Evolutionary conservation across 495 filamentous ascomycete genomes (phyloP), one percentile per base, ranked within the genome.

Genomic region (Halenospora varia): DNA sequence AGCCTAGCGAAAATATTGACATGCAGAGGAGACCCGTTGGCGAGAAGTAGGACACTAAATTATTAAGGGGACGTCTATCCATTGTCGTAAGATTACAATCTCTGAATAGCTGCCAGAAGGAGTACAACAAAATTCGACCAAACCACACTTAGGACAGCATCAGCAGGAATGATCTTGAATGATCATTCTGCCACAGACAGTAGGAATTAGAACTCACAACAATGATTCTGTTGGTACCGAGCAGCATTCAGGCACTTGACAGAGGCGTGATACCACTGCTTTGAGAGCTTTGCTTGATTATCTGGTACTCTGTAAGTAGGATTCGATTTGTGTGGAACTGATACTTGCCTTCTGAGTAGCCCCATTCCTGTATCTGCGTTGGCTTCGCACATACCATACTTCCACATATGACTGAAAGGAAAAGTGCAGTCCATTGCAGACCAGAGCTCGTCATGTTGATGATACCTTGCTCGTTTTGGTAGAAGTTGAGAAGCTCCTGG

Each of bases 321-420:
- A 10, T 17, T 11, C n/a, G n/a, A 23, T n/a, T 2, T 4, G 18
- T 13, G n/a, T 35, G 10, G 49, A 25, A n/a, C 22, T 8, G 4
- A 42, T 26, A 25, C 1, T 22, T 25, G 41, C 64, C 53, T n/a
- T 58, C 59, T 1, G 59, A 55, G 53, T 69, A 73, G 1, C 75
- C 73, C 73, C 73, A 76, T 11, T 66, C 41, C 18, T 61, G 55
- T 1, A 68, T 62, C 9, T 64, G 53, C 0, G 26, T 11, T 4
- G 65, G 60, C 0, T 73, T 71, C 2, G 70, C 71, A 49, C 67
- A 71, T 10, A 71, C 68, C 13, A 76, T 70, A 20, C 65, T 66
- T 2, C 69, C 73, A 3, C 68, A 68, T 3, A 77, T 63, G 10
- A 77, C 62, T 0, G 75, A 57, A 51, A 77, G 76, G 0, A 77